Conservation (phyloP, 345 rosid genomes). For the Camelina hispida region DNA sequence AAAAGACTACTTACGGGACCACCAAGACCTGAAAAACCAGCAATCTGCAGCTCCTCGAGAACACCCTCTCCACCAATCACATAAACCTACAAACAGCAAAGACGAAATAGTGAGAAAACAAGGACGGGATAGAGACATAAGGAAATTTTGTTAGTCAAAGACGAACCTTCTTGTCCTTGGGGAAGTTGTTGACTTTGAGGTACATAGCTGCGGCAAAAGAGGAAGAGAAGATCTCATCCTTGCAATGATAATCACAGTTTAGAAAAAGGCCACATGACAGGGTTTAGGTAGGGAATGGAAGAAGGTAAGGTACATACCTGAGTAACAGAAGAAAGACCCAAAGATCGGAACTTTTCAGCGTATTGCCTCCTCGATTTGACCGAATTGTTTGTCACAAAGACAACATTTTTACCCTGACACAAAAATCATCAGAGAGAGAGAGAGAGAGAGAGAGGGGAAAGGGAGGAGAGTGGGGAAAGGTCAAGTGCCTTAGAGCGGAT, state of each 20-base stretch:
- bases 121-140: background rate
- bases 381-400: conserved; percentile 92
- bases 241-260: conserved; percentile 7
- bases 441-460: background rate
- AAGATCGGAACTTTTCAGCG: conserved; percentile 67
- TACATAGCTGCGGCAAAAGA: conserved; percentile 94
- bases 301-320: conserved; percentile 50
- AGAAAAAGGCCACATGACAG: background rate
- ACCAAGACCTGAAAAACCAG: conserved; percentile 81
- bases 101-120: background rate
- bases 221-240: conserved; percentile 95
- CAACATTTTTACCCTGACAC: conserved; percentile 74
- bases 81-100: conserved; percentile 60
- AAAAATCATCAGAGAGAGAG: conserved; percentile 7
- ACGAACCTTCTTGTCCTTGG: conserved; percentile 72
- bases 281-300: background rate
- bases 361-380: conserved; percentile 75
- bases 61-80: conserved; percentile 89
- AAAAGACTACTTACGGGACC: conserved; percentile 69
- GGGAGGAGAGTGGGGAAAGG: background rate
- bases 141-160: background rate
- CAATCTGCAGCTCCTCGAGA: conserved; percentile 70
- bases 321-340: conserved; percentile 69
- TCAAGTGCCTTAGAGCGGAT: conserved; percentile 71
- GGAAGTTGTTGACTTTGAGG: conserved; percentile 77